Conservation (phyloP, 75 land plant genomes). For the Cunninghamia lanceolata region DNA sequence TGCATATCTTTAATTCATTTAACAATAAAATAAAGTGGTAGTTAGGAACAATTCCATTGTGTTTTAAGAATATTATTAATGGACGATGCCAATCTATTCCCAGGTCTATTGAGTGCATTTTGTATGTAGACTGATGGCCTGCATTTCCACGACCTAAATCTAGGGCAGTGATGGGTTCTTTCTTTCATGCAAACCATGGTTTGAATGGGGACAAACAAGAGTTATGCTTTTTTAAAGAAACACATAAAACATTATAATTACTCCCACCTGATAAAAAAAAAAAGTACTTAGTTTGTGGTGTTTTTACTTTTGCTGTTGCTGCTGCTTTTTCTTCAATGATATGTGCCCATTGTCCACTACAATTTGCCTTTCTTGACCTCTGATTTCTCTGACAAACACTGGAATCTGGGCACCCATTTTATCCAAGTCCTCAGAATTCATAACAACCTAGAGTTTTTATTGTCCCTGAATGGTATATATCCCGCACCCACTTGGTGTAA, state of each 20-base stretch:
- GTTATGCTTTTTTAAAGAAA: not conserved
- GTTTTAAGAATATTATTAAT: not conserved
- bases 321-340: not conserved
- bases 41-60: not conserved
- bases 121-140: not conserved
- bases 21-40: not conserved
- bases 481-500: not conserved
- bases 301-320: constrained; percentile 4
- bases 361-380: constrained; percentile 3
- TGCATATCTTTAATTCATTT: too few species aligned
- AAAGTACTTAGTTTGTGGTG: not conserved
- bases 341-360: not conserved
- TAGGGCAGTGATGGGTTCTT: not conserved
- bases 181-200: not conserved
- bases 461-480: not conserved
- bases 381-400: not conserved
- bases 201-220: not conserved
- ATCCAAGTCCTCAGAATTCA: not conserved
- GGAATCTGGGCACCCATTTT: not conserved
- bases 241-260: constrained; percentile 1
- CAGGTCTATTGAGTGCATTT: not conserved
- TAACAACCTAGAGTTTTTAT: not conserved
- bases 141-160: not conserved
- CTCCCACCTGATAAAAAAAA: constrained; percentile 8
- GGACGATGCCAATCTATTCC: not conserved